Evolutionary conservation across 2,329 filamentous ascomycete species (phyloP), one percentile per base, ranked within the genome.

Genomic region (Chrysoporthe cubensis): DNA sequence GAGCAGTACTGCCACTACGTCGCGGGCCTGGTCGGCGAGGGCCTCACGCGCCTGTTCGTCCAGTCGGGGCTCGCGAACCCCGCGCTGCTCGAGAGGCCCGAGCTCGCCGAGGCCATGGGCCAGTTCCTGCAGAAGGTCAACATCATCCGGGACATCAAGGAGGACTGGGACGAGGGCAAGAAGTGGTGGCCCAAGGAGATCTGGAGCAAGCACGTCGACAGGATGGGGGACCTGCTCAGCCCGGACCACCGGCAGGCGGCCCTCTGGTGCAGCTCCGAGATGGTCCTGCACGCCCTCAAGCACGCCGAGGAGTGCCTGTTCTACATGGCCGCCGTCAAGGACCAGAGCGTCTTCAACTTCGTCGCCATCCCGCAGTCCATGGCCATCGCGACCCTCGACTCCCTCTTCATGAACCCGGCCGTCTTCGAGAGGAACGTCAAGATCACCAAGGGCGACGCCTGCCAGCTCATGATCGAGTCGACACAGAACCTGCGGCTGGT

Each of bases 311-410:
- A 98, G 76, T 98, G 95, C 77, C 81, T 99, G n/a, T 97, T 94
- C 83, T 99, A 98, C 82, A 93, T 99, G 83, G 95, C 95, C 5
- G 96, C 92, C 59, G 88, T 99, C 71, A 90, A 91, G 72, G 96
- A 99, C 77, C 96, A 99, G 82, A 97, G 93, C 77, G 93, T 97
- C 37, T 99, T 99, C 88, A 99, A 99, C 85, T 99, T 99, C 79
- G 94, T 94, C 60, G 95, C 95, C 66, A 99, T 99, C 71, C 96
- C 96, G 2, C 96, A 99, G 80, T 85, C 90, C 71, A 99, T 99
- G 96, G 96, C 95, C 64, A 97, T 99, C 78, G 95, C 96, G 9
- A 98, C 95, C 0, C 82, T 98, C 54, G 94, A 97, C 73, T 83
- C 93, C 21, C 91, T 95, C 74, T 99, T 98, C 88, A 91, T 92